These are phyloP conservation scores for Rhynchospora pubera DNA, from an alignment of 176 grass and related monocot species.

Conservation along the genomic window DNA sequence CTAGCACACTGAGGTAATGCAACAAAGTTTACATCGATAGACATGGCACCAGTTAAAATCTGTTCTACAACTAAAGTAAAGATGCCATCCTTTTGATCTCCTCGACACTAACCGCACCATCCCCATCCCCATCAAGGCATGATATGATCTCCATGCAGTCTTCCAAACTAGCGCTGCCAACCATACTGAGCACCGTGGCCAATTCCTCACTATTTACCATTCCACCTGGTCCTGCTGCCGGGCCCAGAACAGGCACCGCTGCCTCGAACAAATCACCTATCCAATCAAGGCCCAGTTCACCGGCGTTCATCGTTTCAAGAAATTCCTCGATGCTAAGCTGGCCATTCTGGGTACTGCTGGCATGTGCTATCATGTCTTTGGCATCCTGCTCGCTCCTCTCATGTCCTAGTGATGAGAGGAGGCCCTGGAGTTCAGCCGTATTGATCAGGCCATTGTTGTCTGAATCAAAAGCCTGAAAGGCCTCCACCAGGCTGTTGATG, in stretches of 20 bases:
- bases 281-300: conserved; percentile 47
- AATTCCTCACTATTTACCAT: conserved; percentile 44
- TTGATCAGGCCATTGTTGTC: conserved; percentile 63
- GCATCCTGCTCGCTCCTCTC: conserved; percentile 37
- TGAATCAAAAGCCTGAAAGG: conserved; percentile 80
- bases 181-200: conserved; percentile 31
- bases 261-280: conserved; percentile 58
- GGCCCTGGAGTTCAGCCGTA: conserved; percentile 41
- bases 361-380: conserved; percentile 55
- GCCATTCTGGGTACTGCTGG: conserved; percentile 45
- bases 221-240: conserved; percentile 18
- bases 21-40: background rate
- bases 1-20: background rate
- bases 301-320: conserved; percentile 62
- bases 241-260: conserved; percentile 39
- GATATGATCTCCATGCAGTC: conserved; percentile 64
- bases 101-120: conserved; percentile 56
- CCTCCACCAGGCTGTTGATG: conserved; percentile 73
- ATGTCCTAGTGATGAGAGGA: conserved; percentile 61
- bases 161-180: conserved; percentile 37
- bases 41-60: background rate
- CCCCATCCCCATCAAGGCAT: conserved; percentile 64
- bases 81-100: conserved; percentile 58
- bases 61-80: conserved; percentile 34
- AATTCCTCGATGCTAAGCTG: conserved; percentile 61